phyloP scores from a whole-genome alignment of 208 protist species.

The Herpetomonas samuelpessoai region DNA sequence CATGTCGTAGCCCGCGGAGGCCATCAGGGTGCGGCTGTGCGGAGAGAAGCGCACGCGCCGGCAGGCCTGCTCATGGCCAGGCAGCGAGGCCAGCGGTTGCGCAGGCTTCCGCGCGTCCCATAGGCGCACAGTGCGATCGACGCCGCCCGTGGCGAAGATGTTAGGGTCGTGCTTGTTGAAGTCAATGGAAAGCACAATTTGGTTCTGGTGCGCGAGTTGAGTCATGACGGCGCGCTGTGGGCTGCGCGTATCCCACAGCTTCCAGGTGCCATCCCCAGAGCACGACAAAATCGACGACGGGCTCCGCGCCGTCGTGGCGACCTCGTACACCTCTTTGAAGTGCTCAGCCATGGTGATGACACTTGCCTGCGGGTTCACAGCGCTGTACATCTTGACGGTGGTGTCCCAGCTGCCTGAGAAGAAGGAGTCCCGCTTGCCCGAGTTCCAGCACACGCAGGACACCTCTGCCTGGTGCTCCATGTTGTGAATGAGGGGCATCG shows the following conservation, averaged over 20 bases:
- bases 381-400: slow-evolving; percentile 79
- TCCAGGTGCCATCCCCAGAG: slow-evolving; percentile 89
- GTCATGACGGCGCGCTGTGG: slow-evolving; percentile 68
- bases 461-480: slow-evolving; percentile 81
- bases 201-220: slow-evolving; percentile 77
- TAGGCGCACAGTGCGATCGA: slow-evolving; percentile 80
- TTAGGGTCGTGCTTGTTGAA: slow-evolving; percentile 90
- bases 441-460: slow-evolving; percentile 75
- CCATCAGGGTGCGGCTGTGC: slow-evolving; percentile 68
- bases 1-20: slow-evolving; percentile 86
- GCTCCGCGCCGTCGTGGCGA: slow-evolving; percentile 61
- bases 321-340: slow-evolving; percentile 91
- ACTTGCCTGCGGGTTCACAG: slow-evolving; percentile 49
- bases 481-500: slow-evolving; percentile 71
- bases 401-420: slow-evolving; percentile 86
- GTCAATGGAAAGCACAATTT: slow-evolving; percentile 89
- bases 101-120: slow-evolving; percentile 81
- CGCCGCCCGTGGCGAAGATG: slow-evolving; percentile 84
- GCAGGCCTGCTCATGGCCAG: slow-evolving; percentile 85
- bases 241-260: slow-evolving; percentile 85
- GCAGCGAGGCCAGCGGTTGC: slow-evolving; percentile 72
- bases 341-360: slow-evolving; percentile 76
- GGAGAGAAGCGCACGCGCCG: slow-evolving; percentile 85
- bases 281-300: slow-evolving; percentile 82
- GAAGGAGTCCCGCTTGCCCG: slow-evolving; percentile 60